Base-by-base conservation (phyloP, 257 asterid species). In the Hygrophila difformis region DNA sequence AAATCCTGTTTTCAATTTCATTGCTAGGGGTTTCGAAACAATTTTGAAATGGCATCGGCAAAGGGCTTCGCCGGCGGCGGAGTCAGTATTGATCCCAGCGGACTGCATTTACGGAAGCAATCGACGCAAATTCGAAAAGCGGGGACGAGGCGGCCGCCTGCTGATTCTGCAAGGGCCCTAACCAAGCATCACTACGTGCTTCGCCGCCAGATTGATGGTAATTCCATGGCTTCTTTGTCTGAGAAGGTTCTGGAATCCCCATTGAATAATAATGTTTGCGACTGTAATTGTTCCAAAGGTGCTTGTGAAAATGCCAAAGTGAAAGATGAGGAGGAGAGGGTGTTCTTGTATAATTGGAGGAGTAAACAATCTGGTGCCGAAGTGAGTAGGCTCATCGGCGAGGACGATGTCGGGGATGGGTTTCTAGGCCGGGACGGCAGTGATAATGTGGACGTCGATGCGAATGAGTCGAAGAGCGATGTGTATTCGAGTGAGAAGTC, bases 21-120 rank as follows among this genome's bases (percentile, higher is more conserved):
- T n/a, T n/a, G n/a, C n/a, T n/a, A n/a, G n/a, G n/a, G n/a, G n/a
- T n/a, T n/a, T n/a, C n/a, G n/a, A n/a, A n/a, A n/a, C n/a, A n/a
- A n/a, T n/a, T n/a, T n/a, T n/a, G n/a, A n/a, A 26, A 26, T 26
- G 31, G 31, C 8, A 8, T 26, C 31, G 7, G 31, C 8, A 8
- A 8, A 26, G 8, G 37, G 8, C 12, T 10, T 9, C 12, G 37
- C 12, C 12, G 67, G 29, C 34, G 56, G 36, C 16, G 64, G 61
- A 9, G 66, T 68, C 4, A 53, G 36, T 15, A 53, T 74, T 74
- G 95, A 83, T 66, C 93, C 93, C 12, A 78, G 99, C 69, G 76
- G 76, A 70, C 71, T 91, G 68, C 97, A 91, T 75, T 77, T 91
- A 81, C 86, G 84, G 81, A 91, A 84, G 56, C 95, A 91, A 63